phyloP scores from a whole-genome alignment of 345 rosid species.

The Acer yangbiense region DNA sequence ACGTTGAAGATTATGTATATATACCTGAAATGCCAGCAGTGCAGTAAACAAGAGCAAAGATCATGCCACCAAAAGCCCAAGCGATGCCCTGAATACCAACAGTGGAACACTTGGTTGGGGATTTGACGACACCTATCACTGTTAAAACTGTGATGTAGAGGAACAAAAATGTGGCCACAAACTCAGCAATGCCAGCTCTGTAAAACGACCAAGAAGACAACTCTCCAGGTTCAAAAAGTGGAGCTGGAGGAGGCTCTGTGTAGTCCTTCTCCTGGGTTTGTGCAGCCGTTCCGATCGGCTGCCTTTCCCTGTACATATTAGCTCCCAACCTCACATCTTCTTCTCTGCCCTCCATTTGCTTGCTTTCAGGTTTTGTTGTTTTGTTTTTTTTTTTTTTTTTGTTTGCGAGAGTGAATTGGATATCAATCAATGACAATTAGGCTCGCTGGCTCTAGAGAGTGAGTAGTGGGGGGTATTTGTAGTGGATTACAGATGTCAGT shows the following conservation, averaged over 20 bases:
- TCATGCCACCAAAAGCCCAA: conserved; percentile 56
- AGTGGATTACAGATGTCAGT: not conserved
- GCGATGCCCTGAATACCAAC: conserved; percentile 46
- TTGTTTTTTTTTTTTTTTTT: too few relatives aligned
- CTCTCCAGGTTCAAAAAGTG: conserved; percentile 32
- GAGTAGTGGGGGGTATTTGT: conserved; percentile 19
- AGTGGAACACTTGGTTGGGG: conserved; percentile 36
- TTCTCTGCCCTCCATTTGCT: conserved; percentile 36
- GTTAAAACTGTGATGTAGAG: conserved; percentile 40
- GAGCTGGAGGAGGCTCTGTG: conserved; percentile 37
- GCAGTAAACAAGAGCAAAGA: conserved; percentile 44
- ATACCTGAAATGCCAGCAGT: conserved; percentile 50
- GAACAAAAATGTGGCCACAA: conserved; percentile 42
- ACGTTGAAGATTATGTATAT: not conserved
- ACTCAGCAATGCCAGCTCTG: conserved; percentile 41
- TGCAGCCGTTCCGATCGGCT: conserved; percentile 42
- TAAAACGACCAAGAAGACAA: conserved; percentile 39
- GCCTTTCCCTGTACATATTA: conserved; percentile 36
- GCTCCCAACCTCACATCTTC: conserved; percentile 49
- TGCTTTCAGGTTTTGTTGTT: not conserved
- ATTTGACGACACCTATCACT: conserved; percentile 41
- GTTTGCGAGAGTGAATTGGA: too few relatives aligned
- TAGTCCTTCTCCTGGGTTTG: conserved; percentile 39
- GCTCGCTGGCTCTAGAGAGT: not conserved
- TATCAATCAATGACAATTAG: not conserved